phyloP scores from a whole-genome alignment of 2,329 filamentous ascomycete genomes.

The Sphaerostilbella broomeana region DNA sequence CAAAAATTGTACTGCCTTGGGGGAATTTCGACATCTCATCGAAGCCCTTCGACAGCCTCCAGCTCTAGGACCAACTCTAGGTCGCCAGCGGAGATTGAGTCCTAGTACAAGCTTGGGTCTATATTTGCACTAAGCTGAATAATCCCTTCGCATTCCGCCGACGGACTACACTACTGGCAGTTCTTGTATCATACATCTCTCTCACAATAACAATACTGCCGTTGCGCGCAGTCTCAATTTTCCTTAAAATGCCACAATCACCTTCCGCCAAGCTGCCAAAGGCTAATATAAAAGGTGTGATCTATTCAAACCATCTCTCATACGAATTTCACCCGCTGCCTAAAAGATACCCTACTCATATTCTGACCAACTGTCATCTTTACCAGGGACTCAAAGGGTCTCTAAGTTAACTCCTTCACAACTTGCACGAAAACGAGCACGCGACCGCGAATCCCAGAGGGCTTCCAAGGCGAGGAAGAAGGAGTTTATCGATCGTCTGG shows the following conservation, averaged over 20 bases:
- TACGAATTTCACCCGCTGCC: neutral
- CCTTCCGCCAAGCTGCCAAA: slow-evolving; percentile 38
- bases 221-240: slow-evolving; percentile 7
- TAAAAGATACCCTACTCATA: neutral
- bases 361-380: neutral
- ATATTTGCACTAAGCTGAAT: too few species aligned
- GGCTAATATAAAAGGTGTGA: slow-evolving; percentile 40
- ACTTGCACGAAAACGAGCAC: slow-evolving; percentile 81
- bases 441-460: slow-evolving; percentile 84
- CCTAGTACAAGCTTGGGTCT: too few species aligned
- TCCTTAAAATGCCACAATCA: slow-evolving; percentile 33
- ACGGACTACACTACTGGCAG: too few species aligned
- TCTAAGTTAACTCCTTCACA: slow-evolving; percentile 84
- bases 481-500: slow-evolving; percentile 73
- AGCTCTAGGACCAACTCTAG: too few species aligned
- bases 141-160: too few species aligned
- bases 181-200: too few species aligned
- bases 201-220: neutral
- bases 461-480: slow-evolving; percentile 83
- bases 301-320: slow-evolving; percentile 1
- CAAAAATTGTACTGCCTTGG: too few species aligned
- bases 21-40: too few species aligned
- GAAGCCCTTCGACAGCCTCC: too few species aligned
- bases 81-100: too few species aligned
- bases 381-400: slow-evolving; percentile 62